Evolutionary conservation across 129 eudicot genomes (phyloP), one percentile per base, ranked within the genome.

Genomic region (Saposhnikovia divaricata): DNA sequence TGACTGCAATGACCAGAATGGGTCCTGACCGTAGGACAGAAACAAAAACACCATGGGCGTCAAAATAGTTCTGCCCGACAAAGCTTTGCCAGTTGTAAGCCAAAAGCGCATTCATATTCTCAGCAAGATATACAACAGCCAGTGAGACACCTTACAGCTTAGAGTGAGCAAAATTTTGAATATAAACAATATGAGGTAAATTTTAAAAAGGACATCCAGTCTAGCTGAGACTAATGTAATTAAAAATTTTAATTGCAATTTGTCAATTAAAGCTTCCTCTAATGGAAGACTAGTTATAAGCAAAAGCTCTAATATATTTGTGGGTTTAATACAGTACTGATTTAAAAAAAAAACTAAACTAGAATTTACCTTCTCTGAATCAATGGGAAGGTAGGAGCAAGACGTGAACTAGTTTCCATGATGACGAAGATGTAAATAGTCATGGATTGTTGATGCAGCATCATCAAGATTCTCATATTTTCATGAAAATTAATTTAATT

Each of bases 71-170:
- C 85, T 95, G 97, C 77, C 90, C 87, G 25, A 96, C 97, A 87
- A 95, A 92, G 84, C 90, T 90, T 89, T 84, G 83, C 98, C 98
- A 95, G 89, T 92, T 89, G 23, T 81, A 79, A 74, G 90, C 87
- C 80, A 95, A 82, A 51, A 92, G 65, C 10, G 51, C 81, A 45
- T 95, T 95, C 9, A 95, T 90, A 74, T 86, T 87, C 87, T 95
- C 98, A 80, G 98, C 98, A 80, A 90, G 84, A 86, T 92, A 95
- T 37, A 92, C 97, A 82, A 97, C 97, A 72, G 75, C 89, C 93
- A 95, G 97, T 95, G 94, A 85, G 86, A 34, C 81, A 81, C 66
- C 48, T 45, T 47, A 73, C 15, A 44, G 59, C 8, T 73, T 73
- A 73, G 2, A 53, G 28, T 53, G 10, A 77, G 43, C 11, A 19